Conservation (phyloP, 73 alveolate species). For the Uronychia setigera region DNA sequence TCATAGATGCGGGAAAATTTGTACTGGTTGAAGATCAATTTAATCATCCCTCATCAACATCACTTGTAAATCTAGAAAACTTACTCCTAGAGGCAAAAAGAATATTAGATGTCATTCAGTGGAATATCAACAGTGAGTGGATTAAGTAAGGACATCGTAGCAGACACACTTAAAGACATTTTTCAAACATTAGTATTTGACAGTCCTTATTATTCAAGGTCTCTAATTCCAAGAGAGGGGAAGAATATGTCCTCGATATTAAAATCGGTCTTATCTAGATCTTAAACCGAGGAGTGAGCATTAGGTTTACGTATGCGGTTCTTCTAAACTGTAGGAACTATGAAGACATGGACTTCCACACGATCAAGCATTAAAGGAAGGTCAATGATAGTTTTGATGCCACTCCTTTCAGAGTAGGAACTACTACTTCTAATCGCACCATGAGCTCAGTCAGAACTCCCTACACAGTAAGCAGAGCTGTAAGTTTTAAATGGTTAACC, state of each 20-base stretch:
- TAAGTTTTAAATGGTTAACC: too few species aligned
- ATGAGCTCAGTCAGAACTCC: neutral
- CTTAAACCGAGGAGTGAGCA: neutral
- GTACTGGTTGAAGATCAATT: neutral
- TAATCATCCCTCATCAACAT: constrained; percentile 1
- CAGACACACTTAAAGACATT: neutral
- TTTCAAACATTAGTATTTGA: neutral
- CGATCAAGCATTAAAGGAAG: neutral
- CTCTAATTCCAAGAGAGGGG: neutral
- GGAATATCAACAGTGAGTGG: neutral
- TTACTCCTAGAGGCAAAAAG: neutral
- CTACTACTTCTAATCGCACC: neutral
- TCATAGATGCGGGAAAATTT: neutral
- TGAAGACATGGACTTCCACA: neutral
- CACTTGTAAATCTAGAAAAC: neutral
- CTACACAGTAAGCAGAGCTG: neutral
- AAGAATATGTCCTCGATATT: neutral
- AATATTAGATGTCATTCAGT: neutral
- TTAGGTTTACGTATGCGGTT: neutral
- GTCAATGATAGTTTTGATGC: neutral
- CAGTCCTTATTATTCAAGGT: neutral
- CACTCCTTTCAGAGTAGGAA: neutral
- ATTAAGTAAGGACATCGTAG: neutral
- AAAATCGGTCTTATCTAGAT: neutral
- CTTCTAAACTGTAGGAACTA: neutral